Base-by-base conservation (phyloP, 371 early-diverging fungal genomes). In the Mycotypha africana region DNA sequence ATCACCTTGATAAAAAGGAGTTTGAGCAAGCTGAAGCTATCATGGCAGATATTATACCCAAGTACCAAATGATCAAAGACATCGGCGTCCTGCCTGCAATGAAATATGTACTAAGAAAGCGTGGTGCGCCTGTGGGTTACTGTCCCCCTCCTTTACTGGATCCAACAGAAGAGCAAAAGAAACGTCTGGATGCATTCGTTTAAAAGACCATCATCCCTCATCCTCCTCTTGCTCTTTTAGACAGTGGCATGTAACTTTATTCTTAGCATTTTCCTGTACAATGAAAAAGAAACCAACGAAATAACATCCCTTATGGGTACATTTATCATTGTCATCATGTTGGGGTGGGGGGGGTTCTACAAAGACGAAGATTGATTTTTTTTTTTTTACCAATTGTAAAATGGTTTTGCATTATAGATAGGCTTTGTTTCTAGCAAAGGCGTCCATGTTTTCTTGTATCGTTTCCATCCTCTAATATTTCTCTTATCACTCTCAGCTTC, bases 311-410 rank as follows among this genome's bases (percentile, higher is more conserved):
- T n/a, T n/a, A n/a, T n/a, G n/a, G n/a, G n/a, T n/a, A n/a, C n/a
- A n/a, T n/a, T n/a, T n/a, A n/a, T n/a, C n/a, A n/a, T n/a, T n/a
- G n/a, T n/a, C n/a, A n/a, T n/a, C n/a, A n/a, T n/a, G n/a, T n/a
- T n/a, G n/a, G n/a, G n/a, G n/a, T n/a, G n/a, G n/a, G n/a, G n/a
- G n/a, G n/a, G n/a, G n/a, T n/a, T n/a, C n/a, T n/a, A n/a, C n/a
- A 35, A 35, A 11, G 17, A 11, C 7, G 15, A 8, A 11, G 15
- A 16, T 35, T 4, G 10, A 28, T 28, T 8, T 40, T 26, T 40
- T 8, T 40, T 17, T 28, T 9, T 45, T 38, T 76, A 90, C 91
- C 91, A 90, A 61, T 90, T 90, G 62, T 90, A 90, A 55, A 67
- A 82, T 32, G 71, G 68, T 49, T 82, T 66, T 21, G 86, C 74